These are phyloP conservation scores for Fusarium burgessii DNA, from an alignment of 2,329 filamentous ascomycete genomes.

Conservation along the genomic window DNA sequence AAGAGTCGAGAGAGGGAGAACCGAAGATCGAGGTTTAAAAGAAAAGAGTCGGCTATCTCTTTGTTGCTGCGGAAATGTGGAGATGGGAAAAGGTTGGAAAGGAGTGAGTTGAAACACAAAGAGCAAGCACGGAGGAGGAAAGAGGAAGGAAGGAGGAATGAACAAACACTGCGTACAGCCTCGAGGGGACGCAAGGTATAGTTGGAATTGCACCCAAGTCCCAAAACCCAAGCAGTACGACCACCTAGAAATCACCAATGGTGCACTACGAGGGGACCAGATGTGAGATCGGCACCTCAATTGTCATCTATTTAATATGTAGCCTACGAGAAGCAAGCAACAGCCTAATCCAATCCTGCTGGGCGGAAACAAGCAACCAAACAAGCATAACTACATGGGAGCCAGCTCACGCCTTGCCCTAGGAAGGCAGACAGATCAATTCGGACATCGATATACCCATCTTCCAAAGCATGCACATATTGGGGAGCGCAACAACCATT, in stretches of 20 bases:
- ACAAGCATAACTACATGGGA: background rate
- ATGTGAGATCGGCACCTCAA: constrained; percentile 41
- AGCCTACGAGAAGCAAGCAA: constrained; percentile 19
- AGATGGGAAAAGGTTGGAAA: constrained; percentile 26
- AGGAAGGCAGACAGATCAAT: constrained; percentile 9
- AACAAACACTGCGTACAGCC: constrained; percentile 25
- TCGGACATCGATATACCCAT: constrained; percentile 27
- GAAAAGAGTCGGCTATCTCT: constrained; percentile 31
- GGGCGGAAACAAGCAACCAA: constrained; percentile 4
- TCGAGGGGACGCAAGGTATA: constrained; percentile 17
- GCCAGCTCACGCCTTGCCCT: constrained; percentile 2
- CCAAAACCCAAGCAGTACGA: constrained; percentile 25
- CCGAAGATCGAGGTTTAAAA: constrained; percentile 21
- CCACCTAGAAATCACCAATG: constrained; percentile 32
- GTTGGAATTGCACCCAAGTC: constrained; percentile 1
- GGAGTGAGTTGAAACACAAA: constrained; percentile 31
- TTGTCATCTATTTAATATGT: constrained; percentile 28
- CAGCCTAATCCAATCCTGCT: background rate
- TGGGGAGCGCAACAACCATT: constrained; percentile 9
- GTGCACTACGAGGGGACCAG: constrained; percentile 25
- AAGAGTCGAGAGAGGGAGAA: constrained; percentile 7
- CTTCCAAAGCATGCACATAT: constrained; percentile 15
- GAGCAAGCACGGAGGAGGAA: constrained; percentile 32
- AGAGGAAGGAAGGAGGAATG: constrained; percentile 16
- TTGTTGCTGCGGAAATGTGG: constrained; percentile 31